These are phyloP conservation scores for Eudorina sp. DNA, from an alignment of 139 green algal genomes.

Conservation along the genomic window DNA sequence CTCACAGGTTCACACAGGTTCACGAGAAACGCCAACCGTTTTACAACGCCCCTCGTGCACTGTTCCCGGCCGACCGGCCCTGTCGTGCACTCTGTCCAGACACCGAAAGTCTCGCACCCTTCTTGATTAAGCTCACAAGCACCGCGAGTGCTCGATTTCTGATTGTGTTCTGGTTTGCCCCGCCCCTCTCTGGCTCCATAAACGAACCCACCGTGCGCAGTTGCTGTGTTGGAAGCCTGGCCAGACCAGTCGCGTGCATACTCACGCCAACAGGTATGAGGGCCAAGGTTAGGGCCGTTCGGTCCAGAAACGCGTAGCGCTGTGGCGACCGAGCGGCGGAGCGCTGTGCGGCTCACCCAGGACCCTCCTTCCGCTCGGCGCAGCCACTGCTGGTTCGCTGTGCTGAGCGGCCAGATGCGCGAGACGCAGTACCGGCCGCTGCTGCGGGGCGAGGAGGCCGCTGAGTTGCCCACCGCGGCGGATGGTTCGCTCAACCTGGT, in stretches of 20 bases:
- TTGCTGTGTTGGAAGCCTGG: slow-evolving; percentile 41
- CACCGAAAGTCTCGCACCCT: too few relatives aligned
- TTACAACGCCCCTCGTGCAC: too few relatives aligned
- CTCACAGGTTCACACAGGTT: too few relatives aligned
- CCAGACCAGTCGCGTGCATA: slow-evolving; percentile 44
- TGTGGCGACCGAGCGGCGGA: not conserved
- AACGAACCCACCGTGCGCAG: slow-evolving; percentile 23
- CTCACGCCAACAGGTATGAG: slow-evolving; percentile 33
- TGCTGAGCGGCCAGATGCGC: slow-evolving; percentile 15
- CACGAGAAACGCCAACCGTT: too few relatives aligned
- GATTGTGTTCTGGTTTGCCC: too few relatives aligned
- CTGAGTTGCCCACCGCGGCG: too few relatives aligned
- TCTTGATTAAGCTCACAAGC: too few relatives aligned
- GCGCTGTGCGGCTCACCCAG: not conserved
- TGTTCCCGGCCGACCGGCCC: too few relatives aligned
- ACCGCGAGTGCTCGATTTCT: too few relatives aligned
- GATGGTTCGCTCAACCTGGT: not conserved
- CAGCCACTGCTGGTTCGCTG: slow-evolving; percentile 48
- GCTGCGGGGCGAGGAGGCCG: not conserved
- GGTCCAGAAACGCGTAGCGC: too few relatives aligned
- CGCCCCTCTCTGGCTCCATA: not conserved
- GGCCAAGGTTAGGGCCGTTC: too few relatives aligned
- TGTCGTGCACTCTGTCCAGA: too few relatives aligned
- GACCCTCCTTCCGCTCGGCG: not conserved
- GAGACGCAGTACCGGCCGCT: slow-evolving; percentile 33